Percentiles rank a stretch among this genome's conserved stretches.
Evolutionary conservation across 352 stramenopile species (phyloP).

Genomic region (Globisporangium nunn): DNA sequence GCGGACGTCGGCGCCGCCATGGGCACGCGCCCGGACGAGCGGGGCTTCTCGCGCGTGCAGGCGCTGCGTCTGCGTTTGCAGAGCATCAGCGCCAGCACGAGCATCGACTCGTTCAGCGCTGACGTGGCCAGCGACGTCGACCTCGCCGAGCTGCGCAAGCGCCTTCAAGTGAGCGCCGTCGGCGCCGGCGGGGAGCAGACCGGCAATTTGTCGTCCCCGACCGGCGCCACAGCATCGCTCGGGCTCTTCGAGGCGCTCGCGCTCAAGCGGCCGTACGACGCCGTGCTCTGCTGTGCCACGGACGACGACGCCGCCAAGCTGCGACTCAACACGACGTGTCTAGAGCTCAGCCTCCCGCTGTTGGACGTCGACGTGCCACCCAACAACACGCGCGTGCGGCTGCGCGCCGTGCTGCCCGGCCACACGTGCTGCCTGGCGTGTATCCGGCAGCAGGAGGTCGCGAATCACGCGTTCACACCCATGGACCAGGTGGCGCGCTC

Average conservation of each 20-base stretch:
- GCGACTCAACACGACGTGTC: conserved; percentile 24
- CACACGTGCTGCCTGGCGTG: conserved; percentile 37
- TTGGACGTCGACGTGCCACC: conserved; percentile 22
- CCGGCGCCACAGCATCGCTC: neutral
- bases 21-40: conserved; percentile 20
- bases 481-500: conserved; percentile 26
- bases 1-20: conserved; percentile 19
- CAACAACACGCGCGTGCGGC: conserved; percentile 16
- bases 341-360: conserved; percentile 40
- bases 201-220: neutral
- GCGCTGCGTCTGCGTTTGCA: conserved; percentile 29
- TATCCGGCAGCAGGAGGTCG: conserved; percentile 9
- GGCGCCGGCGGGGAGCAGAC: conserved; percentile 6
- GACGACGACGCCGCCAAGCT: conserved; percentile 17
- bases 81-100: conserved; percentile 14
- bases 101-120: conserved; percentile 22
- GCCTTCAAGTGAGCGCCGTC: conserved; percentile 24
- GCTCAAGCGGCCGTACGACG: conserved; percentile 32
- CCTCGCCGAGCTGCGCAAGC: conserved; percentile 28
- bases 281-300: conserved; percentile 23
- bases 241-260: conserved; percentile 34
- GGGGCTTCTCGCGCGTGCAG: conserved; percentile 27
- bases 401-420: conserved; percentile 26
- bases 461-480: neutral
- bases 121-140: conserved; percentile 24